Evolutionary conservation across 805 yeast genomes (phyloP).

Genomic region (Saccharomycopsis javanensis): DNA sequence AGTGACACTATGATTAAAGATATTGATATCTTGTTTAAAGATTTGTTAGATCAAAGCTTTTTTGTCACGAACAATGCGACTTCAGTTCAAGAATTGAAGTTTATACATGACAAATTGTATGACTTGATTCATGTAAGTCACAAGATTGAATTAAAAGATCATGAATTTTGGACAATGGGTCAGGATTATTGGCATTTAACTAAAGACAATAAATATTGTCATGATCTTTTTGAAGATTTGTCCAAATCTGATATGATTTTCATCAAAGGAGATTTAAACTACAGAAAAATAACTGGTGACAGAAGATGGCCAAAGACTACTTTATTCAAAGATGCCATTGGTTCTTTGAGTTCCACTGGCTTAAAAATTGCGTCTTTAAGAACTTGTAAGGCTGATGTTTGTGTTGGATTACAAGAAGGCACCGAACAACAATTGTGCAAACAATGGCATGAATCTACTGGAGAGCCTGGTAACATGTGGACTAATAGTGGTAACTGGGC

Average conservation of each 20-base stretch:
- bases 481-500: conserved; percentile 89
- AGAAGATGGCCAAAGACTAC: conserved; percentile 80
- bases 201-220: conserved; percentile 42
- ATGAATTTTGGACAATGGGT: conserved; percentile 82
- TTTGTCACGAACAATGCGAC: conserved; percentile 32
- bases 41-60: conserved; percentile 41
- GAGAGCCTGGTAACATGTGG: conserved; percentile 71
- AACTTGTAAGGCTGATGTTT: conserved; percentile 94
- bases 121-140: conserved; percentile 35
- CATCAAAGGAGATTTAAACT: conserved; percentile 93
- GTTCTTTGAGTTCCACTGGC: conserved; percentile 51
- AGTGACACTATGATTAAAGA: conserved; percentile 90
- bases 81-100: conserved; percentile 29
- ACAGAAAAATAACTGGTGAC: conserved; percentile 89
- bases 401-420: conserved; percentile 73
- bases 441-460: conserved; percentile 48
- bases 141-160: conserved; percentile 40
- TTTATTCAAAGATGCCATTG: conserved; percentile 61
- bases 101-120: conserved; percentile 37
- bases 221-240: conserved; percentile 51
- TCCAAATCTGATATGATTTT: conserved; percentile 59
- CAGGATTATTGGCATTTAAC: conserved; percentile 64
- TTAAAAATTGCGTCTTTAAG: conserved; percentile 68
- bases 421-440: conserved; percentile 56
- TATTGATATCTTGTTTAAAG: conserved; percentile 46